Evolutionary conservation across 2,329 filamentous ascomycete genomes (phyloP).

Genomic region (Paecilomyces variotii): DNA sequence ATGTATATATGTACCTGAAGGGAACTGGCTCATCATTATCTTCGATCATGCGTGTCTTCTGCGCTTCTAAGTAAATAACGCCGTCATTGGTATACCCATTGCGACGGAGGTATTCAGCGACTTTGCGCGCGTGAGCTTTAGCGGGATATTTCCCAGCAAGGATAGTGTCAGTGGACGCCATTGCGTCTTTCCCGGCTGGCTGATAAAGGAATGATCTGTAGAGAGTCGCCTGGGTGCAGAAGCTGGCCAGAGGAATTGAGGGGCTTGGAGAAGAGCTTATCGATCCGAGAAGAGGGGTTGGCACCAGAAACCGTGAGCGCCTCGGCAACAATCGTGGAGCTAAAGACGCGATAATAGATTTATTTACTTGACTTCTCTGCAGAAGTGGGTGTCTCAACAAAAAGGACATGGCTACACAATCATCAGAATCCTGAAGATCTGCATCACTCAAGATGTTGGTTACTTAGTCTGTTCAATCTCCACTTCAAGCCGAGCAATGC

Average conservation of each 20-base stretch:
- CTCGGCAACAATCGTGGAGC: not conserved
- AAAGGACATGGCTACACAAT: not conserved
- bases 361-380: not conserved
- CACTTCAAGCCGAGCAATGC: no score
- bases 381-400: not conserved
- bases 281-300: not conserved
- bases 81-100: conserved; percentile 58
- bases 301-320: not conserved
- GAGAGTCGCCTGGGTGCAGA: not conserved
- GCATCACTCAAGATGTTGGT: not conserved
- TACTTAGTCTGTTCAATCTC: no score
- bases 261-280: not conserved
- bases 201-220: not conserved
- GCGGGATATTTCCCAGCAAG: conserved; percentile 63
- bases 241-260: not conserved
- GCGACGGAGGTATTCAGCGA: conserved; percentile 67
- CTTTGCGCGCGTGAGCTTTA: conserved; percentile 75
- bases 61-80: conserved; percentile 80
- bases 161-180: conserved; percentile 30
- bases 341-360: not conserved
- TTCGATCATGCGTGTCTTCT: conserved; percentile 72
- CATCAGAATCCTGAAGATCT: not conserved
- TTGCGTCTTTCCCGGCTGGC: conserved; percentile 5
- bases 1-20: conserved; percentile 54
- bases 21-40: conserved; percentile 78